Base-by-base conservation (phyloP, 371 early-diverging fungal genomes). In the Mucor sp. region DNA sequence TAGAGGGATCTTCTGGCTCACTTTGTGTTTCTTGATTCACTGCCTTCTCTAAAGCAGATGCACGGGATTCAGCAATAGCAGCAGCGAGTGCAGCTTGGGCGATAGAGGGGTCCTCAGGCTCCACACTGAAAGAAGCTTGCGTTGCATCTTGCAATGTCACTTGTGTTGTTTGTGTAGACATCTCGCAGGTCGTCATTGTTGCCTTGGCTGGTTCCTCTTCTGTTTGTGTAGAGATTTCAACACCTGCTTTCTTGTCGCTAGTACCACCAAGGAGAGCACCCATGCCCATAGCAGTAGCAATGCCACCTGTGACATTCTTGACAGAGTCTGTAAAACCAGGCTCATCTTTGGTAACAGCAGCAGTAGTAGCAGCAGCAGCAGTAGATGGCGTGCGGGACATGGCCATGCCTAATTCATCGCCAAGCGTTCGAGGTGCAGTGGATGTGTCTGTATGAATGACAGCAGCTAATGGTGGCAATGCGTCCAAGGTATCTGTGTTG, bases 381-480 rank as follows among this genome's bases (percentile, higher is more conserved):
- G 43, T 50, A 19, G 68, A 61, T 48, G 62, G 11, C n/a, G 58
- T 30, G 9, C 25, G 35, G 14, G 66, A 50, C 53, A 60, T 57
- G 56, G 62, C 69, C 43, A 60, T 39, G 63, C 60, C 58, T 25
- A 76, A 48, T 57, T 80, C 75, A 62, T 78, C 81, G 25, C 71
- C 73, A 8, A 81, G 57, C 35, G 76, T 64, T 27, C 74, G 72
- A 25, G 72, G 66, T 11, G 53, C 67, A 23, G 58, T 14, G 9
- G 41, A 25, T 7, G 30, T 41, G 3, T 21, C 21, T 32, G 62
- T 48, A 21, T 33, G 3, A 3, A 15, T 23, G 7, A 48, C 32
- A 32, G 33, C 21, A 62, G 35, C 9, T 6, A 44, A 19, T 15
- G 62, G 35, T 35, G 32, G 43, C 14, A 58, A 14, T 33, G 33